Evolutionary conservation across 768 basidiomycete species (phyloP), one percentile per base, ranked within the genome.

Genomic region (Tricholoma sp.): DNA sequence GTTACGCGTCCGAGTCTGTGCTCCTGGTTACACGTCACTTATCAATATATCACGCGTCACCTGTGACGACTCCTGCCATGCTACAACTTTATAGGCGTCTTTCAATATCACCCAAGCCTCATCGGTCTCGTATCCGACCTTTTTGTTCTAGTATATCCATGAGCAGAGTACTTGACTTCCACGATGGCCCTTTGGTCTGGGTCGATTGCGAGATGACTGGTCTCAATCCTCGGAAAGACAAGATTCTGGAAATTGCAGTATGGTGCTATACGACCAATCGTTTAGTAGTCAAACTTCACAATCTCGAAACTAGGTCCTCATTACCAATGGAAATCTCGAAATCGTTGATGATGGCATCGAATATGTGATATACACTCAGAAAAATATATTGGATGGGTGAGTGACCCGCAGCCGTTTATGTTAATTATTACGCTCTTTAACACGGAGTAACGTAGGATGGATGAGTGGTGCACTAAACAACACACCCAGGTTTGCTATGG

Each of bases 131-230:
- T 12, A 31, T 35, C n/a, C 43, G 52, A 32, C 27, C 39, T 11
- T 55, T 21, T 10, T 50, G 22, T 12, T 18, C 54, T n/a, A 57
- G 39, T 8, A 50, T 41, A 43, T 52, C 35, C 29, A 59, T 61
- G 60, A 37, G 47, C 12, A 66, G 62, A 50, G 72, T 77, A 5
- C 69, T 84, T 29, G 68, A 74, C 56, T 81, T 77, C 54, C 61
- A 69, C n/a, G 81, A 80, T 32, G 85, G 86, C 0, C 88, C 89
- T 9, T 71, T 91, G 55, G 85, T 91, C 6, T 88, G 91, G 91
- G 79, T 93, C 52, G 91, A 94, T 69, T 91, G 89, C 63, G 91
- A 94, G 72, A 94, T 93, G 81, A 92, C 91, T 2, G 91, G 91
- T 4, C 76, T 94, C 37, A 71, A 88, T 64, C 79, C 79, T 3